Percentiles rank a stretch among this genome's conserved stretches.
Evolutionary conservation across 1,284 basidiomycete species (phyloP).

Genomic region (Rhodotorula sp.): DNA sequence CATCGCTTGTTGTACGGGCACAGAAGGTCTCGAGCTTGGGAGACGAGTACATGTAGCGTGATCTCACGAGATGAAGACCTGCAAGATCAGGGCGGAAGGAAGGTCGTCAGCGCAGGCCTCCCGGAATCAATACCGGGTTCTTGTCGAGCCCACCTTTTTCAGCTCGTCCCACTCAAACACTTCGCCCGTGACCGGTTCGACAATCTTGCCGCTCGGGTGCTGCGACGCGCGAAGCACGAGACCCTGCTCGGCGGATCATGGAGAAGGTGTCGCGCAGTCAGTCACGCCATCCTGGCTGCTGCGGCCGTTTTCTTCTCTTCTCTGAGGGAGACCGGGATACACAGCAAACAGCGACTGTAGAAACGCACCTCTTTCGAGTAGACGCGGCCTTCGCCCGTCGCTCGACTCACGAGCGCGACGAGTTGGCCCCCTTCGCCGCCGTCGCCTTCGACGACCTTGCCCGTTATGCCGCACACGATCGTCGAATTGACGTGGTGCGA

Average conservation of each 20-base stretch:
- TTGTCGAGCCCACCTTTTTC: conserved; percentile 71
- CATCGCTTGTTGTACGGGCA: too few relatives aligned
- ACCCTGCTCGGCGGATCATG: conserved; percentile 57
- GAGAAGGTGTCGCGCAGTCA: conserved; percentile 7
- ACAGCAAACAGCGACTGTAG: not conserved
- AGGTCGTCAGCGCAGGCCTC: not conserved
- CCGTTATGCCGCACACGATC: conserved; percentile 85
- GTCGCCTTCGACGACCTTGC: conserved; percentile 90
- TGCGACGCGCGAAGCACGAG: conserved; percentile 77
- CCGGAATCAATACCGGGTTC: too few relatives aligned
- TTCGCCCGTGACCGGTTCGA: conserved; percentile 73
- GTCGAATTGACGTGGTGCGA: conserved; percentile 94
- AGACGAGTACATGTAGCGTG: too few relatives aligned
- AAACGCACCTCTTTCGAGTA: conserved; percentile 80
- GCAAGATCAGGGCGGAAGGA: fast-evolving
- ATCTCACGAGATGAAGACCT: conserved; percentile 71
- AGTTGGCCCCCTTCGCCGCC: conserved; percentile 38
- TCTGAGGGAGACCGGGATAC: not conserved
- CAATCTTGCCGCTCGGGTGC: conserved; percentile 67
- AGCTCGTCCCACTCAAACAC: conserved; percentile 65
- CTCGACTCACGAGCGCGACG: conserved; percentile 59
- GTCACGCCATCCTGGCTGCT: too few relatives aligned
- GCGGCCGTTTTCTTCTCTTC: too few relatives aligned
- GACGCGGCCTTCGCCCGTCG: conserved; percentile 81
- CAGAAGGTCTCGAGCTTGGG: not conserved